Evolutionary conservation across 78 protist species (phyloP), one percentile per base, ranked within the genome.

Genomic region (Dictyostelium discoideum): DNA sequence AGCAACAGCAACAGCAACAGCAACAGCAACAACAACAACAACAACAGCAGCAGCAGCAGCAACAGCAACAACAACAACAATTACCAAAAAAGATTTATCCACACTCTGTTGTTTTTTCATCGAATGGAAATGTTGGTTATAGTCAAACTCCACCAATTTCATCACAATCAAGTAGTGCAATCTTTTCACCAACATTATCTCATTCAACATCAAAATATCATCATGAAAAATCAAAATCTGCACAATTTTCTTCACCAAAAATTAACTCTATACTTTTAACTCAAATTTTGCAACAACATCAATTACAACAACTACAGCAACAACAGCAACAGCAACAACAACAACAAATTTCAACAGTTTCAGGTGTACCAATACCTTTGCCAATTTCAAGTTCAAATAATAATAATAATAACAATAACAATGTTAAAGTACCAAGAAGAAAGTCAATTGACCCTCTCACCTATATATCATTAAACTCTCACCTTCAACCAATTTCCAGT

Each of bases 401-500:
- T 20, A n/a, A 32, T 13, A n/a, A 40, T 78, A 29, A 39, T 20
- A n/a, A 44, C n/a, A n/a, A n/a, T 20, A n/a, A 32, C 11, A n/a
- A 40, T 79, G 22, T 6, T 22, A 54, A 54, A 60, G 40, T 20
- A 37, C 87, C 73, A 63, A 54, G 94, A 80, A 88, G 94, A 80
- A 88, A 88, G 54, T 88, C 94, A 65, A 85, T 88, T 63, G 94
- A 88, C 44, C 94, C 94, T 42, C 39, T 39, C 1, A 44, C 85
- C 1, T 80, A 79, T 67, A 32, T 44, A 3, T 44, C 54, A 44
- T 72, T 60, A 29, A 82, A 82, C 3, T 78, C 84, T 18, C 84
- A 74, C 5, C n/a, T 74, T 37, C 81, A 74, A 74, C 63, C 37
- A 44, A 16, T 50, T 14, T 26, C 29, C 13, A 81, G 11, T 26